These are phyloP conservation scores for Mycena olivaceomarginata DNA, from an alignment of 768 basidiomycete species.

Conservation along the genomic window DNA sequence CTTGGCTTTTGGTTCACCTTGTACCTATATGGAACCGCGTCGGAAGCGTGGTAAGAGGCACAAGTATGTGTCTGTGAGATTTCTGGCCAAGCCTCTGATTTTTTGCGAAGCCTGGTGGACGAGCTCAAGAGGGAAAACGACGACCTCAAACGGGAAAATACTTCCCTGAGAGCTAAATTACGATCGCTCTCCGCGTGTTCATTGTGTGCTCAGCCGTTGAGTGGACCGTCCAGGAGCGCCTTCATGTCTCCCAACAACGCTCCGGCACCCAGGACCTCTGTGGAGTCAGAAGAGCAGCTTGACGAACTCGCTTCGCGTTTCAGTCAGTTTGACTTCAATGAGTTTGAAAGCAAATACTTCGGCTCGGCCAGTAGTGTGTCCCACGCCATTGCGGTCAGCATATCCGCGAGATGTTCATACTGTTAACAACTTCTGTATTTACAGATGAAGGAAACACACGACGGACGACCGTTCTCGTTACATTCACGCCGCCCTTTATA, in stretches of 20 bases:
- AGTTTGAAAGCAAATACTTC: conserved; percentile 51
- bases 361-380: conserved; percentile 64
- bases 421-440: conserved; percentile 14
- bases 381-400: conserved; percentile 62
- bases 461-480: not conserved
- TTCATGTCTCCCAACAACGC: not conserved
- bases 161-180: conserved; percentile 4
- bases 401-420: conserved; percentile 43
- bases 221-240: not conserved
- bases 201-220: conserved; percentile 4
- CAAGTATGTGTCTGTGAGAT: not conserved
- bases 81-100: not conserved
- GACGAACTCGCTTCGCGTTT: not conserved
- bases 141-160: conserved; percentile 1
- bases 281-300: too few relatives aligned
- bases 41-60: not conserved
- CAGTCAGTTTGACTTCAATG: not conserved
- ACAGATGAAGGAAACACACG: conserved; percentile 31
- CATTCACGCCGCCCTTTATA: conserved; percentile 39
- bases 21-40: not conserved
- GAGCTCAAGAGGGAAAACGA: conserved; percentile 10
- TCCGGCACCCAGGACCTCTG: too few relatives aligned
- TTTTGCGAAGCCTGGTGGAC: conserved; percentile 1
- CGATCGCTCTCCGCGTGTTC: conserved; percentile 15
- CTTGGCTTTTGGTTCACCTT: not conserved